Evolutionary conservation across 169 alveolate genomes (phyloP).

Genomic region (Theileria orientalis): DNA sequence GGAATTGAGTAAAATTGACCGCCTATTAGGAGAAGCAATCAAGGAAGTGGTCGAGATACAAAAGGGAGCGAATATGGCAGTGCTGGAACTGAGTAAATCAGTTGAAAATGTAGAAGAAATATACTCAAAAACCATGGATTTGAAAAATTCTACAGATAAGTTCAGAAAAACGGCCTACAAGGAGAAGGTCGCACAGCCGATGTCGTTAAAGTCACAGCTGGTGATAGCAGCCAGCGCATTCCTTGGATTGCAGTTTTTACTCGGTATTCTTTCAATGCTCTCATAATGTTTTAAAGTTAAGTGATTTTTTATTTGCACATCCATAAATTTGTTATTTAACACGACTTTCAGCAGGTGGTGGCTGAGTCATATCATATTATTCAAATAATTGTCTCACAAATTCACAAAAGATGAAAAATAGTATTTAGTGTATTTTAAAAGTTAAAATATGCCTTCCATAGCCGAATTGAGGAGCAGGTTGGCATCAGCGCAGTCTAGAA

Average conservation of each 20-base stretch:
- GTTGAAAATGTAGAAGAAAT: slow-evolving; percentile 56
- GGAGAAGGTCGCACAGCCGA: slow-evolving; percentile 25
- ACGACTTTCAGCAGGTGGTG: too few relatives aligned
- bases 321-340: too few relatives aligned
- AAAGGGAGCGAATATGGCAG: slow-evolving; percentile 56
- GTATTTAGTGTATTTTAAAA: background rate
- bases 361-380: too few relatives aligned
- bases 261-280: background rate
- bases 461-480: slow-evolving; percentile 56
- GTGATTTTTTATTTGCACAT: background rate
- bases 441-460: slow-evolving; percentile 33
- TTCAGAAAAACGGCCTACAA: slow-evolving; percentile 46
- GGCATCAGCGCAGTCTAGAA: slow-evolving; percentile 52
- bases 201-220: slow-evolving; percentile 46
- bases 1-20: slow-evolving; percentile 38
- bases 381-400: too few relatives aligned
- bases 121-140: slow-evolving; percentile 18
- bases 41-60: slow-evolving; percentile 62
- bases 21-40: slow-evolving; percentile 56
- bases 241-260: background rate
- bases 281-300: background rate
- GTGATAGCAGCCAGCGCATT: slow-evolving; percentile 33
- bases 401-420: background rate
- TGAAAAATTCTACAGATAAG: slow-evolving; percentile 31
- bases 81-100: slow-evolving; percentile 60